These are phyloP conservation scores for Inonotus hispidus DNA, from an alignment of 1,284 basidiomycete genomes.

Conservation along the genomic window DNA sequence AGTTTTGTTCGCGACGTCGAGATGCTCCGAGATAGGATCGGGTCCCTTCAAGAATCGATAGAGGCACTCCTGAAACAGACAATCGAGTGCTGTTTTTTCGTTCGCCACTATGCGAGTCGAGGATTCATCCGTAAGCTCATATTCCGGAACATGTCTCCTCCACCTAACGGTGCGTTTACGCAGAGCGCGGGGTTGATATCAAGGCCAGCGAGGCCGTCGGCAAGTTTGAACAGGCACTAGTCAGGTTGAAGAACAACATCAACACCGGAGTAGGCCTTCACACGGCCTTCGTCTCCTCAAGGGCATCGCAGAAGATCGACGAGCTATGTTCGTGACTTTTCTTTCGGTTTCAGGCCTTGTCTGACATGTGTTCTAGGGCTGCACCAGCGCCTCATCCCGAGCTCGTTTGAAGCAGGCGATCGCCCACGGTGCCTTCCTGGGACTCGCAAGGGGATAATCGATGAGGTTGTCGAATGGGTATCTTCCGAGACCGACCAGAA, in stretches of 20 bases:
- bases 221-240: background rate
- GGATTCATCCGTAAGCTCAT: slow-evolving; percentile 6
- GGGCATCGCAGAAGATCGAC: background rate
- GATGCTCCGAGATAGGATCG: background rate
- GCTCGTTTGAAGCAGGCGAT: background rate
- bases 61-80: slow-evolving; percentile 6
- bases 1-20: slow-evolving; percentile 5
- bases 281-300: background rate
- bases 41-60: background rate
- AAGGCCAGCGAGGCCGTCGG: background rate
- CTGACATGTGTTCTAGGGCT: background rate
- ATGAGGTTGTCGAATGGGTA: background rate
- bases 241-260: background rate
- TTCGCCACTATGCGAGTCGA: slow-evolving; percentile 9
- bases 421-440: slow-evolving; percentile 6
- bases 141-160: background rate
- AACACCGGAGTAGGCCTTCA: background rate
- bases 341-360: no score
- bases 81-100: slow-evolving; percentile 14
- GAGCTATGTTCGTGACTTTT: background rate
- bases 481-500: background rate
- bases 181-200: background rate
- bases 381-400: background rate
- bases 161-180: background rate
- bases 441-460: background rate